Evolutionary conservation across 192 early-diverging fungal species (phyloP).

Genomic region (Lobosporangium transversale): DNA sequence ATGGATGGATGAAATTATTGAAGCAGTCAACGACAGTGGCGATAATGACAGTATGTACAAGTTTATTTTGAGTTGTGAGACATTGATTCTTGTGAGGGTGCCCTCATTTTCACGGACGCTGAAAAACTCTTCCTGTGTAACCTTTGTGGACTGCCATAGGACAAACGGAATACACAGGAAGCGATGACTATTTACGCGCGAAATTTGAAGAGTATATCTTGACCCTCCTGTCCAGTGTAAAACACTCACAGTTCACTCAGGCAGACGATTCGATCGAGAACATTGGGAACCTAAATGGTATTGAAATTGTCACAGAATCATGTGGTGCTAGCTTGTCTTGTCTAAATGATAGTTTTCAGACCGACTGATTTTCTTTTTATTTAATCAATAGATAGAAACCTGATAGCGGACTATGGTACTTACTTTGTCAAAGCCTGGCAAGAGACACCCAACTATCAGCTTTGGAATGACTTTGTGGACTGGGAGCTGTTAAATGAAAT

Average conservation of each 20-base stretch:
- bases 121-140: no score
- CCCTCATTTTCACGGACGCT: no score
- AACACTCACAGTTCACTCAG: constrained; percentile 60
- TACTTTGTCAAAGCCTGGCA: constrained; percentile 75
- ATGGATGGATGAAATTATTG: constrained; percentile 83
- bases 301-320: not conserved
- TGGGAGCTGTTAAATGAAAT: constrained; percentile 66
- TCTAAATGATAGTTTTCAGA: no score
- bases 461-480: constrained; percentile 71
- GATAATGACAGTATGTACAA: constrained; percentile 56
- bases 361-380: not conserved
- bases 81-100: no score
- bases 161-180: constrained; percentile 76
- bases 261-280: constrained; percentile 31
- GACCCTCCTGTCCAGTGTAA: constrained; percentile 72
- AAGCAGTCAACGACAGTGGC: constrained; percentile 69
- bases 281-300: constrained; percentile 36
- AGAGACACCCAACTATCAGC: constrained; percentile 69
- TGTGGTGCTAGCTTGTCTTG: not conserved
- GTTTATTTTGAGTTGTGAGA: not conserved
- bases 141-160: no score
- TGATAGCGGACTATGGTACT: constrained; percentile 70
- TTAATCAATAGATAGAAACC: constrained; percentile 58
- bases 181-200: constrained; percentile 80
- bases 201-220: constrained; percentile 81